Conservation (phyloP, 2,329 filamentous ascomycete genomes). For the Penicillium sp. region DNA sequence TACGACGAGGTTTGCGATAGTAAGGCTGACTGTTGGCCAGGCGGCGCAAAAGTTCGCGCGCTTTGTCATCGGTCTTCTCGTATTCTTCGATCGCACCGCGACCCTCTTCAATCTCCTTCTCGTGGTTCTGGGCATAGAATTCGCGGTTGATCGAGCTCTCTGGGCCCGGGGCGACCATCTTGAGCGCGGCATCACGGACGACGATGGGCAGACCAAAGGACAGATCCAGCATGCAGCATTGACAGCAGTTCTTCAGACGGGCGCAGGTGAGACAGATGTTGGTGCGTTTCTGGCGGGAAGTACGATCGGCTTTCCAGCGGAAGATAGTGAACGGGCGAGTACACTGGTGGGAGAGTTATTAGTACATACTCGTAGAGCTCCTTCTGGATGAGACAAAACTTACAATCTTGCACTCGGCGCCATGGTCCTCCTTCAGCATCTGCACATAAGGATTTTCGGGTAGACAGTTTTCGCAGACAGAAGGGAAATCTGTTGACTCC, state of each 20-base stretch:
- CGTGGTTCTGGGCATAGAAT: conserved; percentile 97
- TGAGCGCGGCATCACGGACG: conserved; percentile 91
- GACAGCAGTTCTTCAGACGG: conserved; percentile 96
- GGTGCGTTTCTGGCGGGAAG: conserved; percentile 87
- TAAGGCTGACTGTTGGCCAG: conserved; percentile 94
- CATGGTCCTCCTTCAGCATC: conserved; percentile 97
- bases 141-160: conserved; percentile 92
- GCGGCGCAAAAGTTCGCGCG: conserved; percentile 79
- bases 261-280: conserved; percentile 97
- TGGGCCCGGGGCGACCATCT: conserved; percentile 95
- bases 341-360: conserved; percentile 54
- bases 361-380: not conserved
- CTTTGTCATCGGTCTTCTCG: conserved; percentile 96
- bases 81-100: conserved; percentile 84
- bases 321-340: conserved; percentile 96
- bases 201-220: conserved; percentile 94
- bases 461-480: conserved; percentile 79
- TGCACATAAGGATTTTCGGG: conserved; percentile 97
- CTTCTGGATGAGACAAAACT: conserved; percentile 11
- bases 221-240: conserved; percentile 97
- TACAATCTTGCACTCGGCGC: conserved; percentile 76
- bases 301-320: conserved; percentile 90
- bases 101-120: conserved; percentile 92
- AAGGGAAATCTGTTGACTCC: conserved; percentile 70
- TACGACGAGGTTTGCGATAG: conserved; percentile 80